Base-by-base conservation (phyloP, 257 asterid genomes). In the Linaria vulgaris region DNA sequence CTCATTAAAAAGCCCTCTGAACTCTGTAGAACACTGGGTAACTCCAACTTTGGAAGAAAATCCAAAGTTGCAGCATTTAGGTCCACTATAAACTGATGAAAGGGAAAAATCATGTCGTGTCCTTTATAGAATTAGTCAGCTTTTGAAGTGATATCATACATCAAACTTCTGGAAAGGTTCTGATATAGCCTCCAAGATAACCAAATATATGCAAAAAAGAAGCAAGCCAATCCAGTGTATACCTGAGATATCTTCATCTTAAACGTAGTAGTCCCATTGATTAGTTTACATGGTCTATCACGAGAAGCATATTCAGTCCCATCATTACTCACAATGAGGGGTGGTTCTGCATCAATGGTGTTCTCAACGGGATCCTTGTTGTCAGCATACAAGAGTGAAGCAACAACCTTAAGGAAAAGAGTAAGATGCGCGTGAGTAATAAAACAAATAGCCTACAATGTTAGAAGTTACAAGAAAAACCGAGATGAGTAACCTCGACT, bases 241-340 rank as follows among this genome's bases (percentile, higher is more conserved):
- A 83, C 96, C 89, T 88, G 96, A 61, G 96, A 82, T 78, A 91
- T 88, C 78, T 88, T 91, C 52, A 91, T 90, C 82, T 81, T 88
- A 78, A 91, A 86, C 51, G 95, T 82, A 74, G 95, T 85, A 63
- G 81, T 90, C 3, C 96, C 95, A 31, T 77, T 78, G 44, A 75
- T 72, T 58, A 91, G 67, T 79, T 78, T 83, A 75, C 75, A 81
- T 1, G 95, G 90, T 71, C 77, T 72, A 72, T 91, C 85, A 59
- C 69, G 73, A 63, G 94, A 75, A 77, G 78, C 79, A 64, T 66
- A 81, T 78, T 91, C 98, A 61, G 69, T 68, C 65, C 98, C 95
- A 24, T 86, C 95, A 44, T 67, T 78, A 68, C 80, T 82, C 17
- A 72, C 68, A 65, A 91, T 85, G 65, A 91, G 90, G 19, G 98